Conservation (phyloP, 2,329 filamentous ascomycete species). For the Apiospora arundinis region DNA sequence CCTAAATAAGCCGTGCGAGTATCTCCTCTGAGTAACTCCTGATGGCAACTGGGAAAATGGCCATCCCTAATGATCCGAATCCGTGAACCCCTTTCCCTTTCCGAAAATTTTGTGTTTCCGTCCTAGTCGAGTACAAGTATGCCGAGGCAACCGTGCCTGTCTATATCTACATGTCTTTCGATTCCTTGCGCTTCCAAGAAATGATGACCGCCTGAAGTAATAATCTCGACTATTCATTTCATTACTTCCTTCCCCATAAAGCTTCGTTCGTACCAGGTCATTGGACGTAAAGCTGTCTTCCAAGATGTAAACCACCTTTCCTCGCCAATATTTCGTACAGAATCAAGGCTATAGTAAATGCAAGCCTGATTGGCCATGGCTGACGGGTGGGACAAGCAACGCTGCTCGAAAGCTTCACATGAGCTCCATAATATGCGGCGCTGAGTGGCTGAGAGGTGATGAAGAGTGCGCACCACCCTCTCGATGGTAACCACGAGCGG, state of each 20-base stretch:
- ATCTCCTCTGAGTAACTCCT: conserved; percentile 19
- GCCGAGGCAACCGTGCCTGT: conserved; percentile 19
- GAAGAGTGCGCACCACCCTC: neutral
- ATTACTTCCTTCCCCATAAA: conserved; percentile 8
- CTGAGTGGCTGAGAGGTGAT: neutral
- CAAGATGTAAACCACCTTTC: conserved; percentile 3
- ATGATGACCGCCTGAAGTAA: conserved; percentile 16
- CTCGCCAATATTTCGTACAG: conserved; percentile 2
- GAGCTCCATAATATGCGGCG: neutral
- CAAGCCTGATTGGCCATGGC: neutral
- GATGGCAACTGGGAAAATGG: conserved; percentile 15
- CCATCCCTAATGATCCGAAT: conserved; percentile 12
- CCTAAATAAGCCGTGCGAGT: conserved; percentile 1
- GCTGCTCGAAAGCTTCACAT: neutral
- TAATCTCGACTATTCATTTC: conserved; percentile 1
- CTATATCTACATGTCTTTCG: conserved; percentile 22
- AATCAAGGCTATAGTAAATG: neutral
- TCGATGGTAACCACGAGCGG: neutral
- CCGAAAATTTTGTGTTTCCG: conserved; percentile 19
- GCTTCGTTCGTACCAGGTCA: neutral
- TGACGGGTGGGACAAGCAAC: conserved; percentile 1
- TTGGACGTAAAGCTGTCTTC: neutral
- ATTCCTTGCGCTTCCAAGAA: conserved; percentile 18
- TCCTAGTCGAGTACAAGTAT: conserved; percentile 21
- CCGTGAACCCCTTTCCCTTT: conserved; percentile 8